Evolutionary conservation across 2,329 filamentous ascomycete species (phyloP).

Genomic region (Cytospora piceicola): DNA sequence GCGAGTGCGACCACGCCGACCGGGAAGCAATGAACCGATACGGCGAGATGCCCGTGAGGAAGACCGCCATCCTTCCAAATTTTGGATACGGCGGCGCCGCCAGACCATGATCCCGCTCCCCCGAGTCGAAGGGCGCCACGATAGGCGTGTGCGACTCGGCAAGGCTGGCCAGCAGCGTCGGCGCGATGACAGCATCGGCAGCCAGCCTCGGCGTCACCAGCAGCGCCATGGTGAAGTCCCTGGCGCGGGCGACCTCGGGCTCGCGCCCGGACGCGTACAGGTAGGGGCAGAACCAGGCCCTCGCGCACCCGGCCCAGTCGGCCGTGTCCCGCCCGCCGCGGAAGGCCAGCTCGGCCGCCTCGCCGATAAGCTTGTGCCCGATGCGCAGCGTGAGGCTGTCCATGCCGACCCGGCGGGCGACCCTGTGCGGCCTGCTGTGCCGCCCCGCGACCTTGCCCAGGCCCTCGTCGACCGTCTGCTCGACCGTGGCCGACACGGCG

Average conservation of each 20-base stretch:
- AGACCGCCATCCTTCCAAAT: constrained; percentile 30
- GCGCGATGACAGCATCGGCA: constrained; percentile 31
- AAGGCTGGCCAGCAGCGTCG: constrained; percentile 30
- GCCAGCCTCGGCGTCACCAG: constrained; percentile 30
- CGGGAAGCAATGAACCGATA: constrained; percentile 30
- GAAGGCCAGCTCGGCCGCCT: constrained; percentile 31
- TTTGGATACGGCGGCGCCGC: constrained; percentile 24
- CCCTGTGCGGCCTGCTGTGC: constrained; percentile 22
- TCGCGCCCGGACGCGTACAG: constrained; percentile 31
- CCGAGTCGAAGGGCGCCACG: constrained; percentile 28
- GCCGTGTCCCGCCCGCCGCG: constrained; percentile 25
- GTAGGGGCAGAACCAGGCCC: constrained; percentile 34
- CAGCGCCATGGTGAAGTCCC: constrained; percentile 32
- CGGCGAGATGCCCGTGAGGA: constrained; percentile 32
- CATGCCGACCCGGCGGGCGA: constrained; percentile 30
- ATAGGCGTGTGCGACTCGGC: constrained; percentile 30
- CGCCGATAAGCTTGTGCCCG: constrained; percentile 33
- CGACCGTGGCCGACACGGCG: constrained; percentile 29
- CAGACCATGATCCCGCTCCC: constrained; percentile 19
- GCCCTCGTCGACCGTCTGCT: constrained; percentile 32
- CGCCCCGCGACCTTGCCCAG: constrained; percentile 25
- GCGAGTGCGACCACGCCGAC: constrained; percentile 32
- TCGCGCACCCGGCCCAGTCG: constrained; percentile 31
- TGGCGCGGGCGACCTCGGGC: constrained; percentile 30
- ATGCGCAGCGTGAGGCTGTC: constrained; percentile 31